Conservation (phyloP, 805 yeast genomes). For the Monosporozyma aerobia region DNA sequence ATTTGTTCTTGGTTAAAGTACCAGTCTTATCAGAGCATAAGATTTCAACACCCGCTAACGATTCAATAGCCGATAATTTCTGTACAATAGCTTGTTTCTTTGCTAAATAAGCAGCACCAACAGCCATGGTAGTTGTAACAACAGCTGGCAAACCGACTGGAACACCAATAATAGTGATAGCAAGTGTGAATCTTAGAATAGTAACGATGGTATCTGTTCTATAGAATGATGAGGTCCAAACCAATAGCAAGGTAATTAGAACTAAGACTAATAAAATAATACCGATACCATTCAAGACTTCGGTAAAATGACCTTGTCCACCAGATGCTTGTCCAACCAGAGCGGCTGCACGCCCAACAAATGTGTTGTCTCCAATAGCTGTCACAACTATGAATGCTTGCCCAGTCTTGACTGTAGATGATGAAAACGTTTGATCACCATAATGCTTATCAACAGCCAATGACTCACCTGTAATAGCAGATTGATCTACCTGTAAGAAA, state of each 20-base stretch:
- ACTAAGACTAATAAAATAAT: conserved; percentile 83
- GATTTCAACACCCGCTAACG: conserved; percentile 95
- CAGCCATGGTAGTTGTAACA: conserved; percentile 98
- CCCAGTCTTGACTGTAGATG: conserved; percentile 94
- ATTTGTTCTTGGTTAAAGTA: conserved; percentile 93
- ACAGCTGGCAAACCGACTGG: conserved; percentile 99
- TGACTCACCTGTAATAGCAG: conserved; percentile 96
- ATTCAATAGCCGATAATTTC: conserved; percentile 93
- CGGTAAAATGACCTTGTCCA: conserved; percentile 94
- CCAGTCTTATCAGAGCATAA: conserved; percentile 98
- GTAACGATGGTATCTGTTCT: conserved; percentile 78
- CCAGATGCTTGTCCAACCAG: conserved; percentile 88
- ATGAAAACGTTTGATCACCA: conserved; percentile 83
- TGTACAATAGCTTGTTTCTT: conserved; percentile 96
- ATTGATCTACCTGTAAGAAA: conserved; percentile 87
- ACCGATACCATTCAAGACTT: conserved; percentile 96
- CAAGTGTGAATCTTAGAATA: conserved; percentile 85
- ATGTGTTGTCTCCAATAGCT: conserved; percentile 92
- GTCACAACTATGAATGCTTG: conserved; percentile 89
- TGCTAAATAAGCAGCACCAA: conserved; percentile 97
- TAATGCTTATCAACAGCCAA: conserved; percentile 85
- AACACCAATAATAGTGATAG: conserved; percentile 94
- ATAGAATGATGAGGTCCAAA: conserved; percentile 93
- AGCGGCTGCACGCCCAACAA: conserved; percentile 96
- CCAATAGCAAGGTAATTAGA: conserved; percentile 74